A percentile compares a stretch with the other conserved stretches of the same genome.
These are phyloP conservation scores for Elaphomyces granulatus DNA, from an alignment of 495 filamentous ascomycete genomes.

Conservation along the genomic window DNA sequence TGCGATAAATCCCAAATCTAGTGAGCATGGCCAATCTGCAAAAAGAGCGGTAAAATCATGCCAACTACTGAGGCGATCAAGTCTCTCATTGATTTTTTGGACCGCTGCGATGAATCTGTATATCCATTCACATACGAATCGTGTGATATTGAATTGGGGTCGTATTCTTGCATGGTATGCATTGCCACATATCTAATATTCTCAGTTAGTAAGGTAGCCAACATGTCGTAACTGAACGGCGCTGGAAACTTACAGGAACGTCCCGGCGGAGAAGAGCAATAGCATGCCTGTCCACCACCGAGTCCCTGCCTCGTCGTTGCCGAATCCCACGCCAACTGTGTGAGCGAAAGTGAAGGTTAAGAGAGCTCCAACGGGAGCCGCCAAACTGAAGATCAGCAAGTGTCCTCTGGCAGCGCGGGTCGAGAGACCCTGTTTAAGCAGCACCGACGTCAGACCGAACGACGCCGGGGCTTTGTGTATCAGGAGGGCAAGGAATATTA, in stretches of 20 bases:
- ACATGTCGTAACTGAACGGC: neutral
- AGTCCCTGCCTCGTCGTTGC: conserved; percentile 33
- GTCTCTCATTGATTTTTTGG: conserved; percentile 33
- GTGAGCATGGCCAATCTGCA: conserved; percentile 84
- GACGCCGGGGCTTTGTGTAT: conserved; percentile 94
- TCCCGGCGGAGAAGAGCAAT: conserved; percentile 82
- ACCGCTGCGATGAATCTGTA: conserved; percentile 33
- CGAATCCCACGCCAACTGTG: conserved; percentile 41
- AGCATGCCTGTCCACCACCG: conserved; percentile 89
- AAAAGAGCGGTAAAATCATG: conserved; percentile 79
- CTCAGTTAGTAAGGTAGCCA: neutral
- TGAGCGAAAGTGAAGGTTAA: conserved; percentile 67
- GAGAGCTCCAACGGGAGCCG: conserved; percentile 76
- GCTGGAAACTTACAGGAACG: conserved; percentile 63
- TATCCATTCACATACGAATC: conserved; percentile 51
- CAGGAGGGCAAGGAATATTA: conserved; percentile 94
- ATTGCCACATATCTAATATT: conserved; percentile 77
- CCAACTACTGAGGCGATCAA: conserved; percentile 67
- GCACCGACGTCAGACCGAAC: conserved; percentile 79
- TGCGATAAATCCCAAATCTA: too few species aligned
- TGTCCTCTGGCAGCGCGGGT: conserved; percentile 77
- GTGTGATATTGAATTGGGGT: conserved; percentile 32
- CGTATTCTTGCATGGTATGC: conserved; percentile 91
- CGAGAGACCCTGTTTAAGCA: conserved; percentile 75
- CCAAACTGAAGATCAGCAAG: conserved; percentile 78